A percentile compares a stretch with the other conserved stretches of the same genome.
These are phyloP conservation scores for Saksenaea oblongispora DNA, from an alignment of 371 early-diverging fungal genomes.

Conservation along the genomic window DNA sequence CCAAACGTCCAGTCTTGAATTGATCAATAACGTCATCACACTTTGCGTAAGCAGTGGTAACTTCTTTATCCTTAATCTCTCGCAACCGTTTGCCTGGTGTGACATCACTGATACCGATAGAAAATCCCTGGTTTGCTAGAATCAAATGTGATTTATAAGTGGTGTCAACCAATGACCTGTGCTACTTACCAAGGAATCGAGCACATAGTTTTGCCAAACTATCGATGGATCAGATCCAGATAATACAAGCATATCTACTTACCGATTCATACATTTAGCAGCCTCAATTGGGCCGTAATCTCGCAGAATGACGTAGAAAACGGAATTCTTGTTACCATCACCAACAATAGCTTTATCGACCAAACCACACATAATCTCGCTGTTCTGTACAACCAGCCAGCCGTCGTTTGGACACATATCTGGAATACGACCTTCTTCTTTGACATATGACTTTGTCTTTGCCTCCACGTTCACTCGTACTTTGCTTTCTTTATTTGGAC, in stretches of 20 bases:
- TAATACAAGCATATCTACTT: background rate
- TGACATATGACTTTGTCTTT: slow-evolving; percentile 78
- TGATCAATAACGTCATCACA: slow-evolving; percentile 85
- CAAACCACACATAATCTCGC: slow-evolving; percentile 93
- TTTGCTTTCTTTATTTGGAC: slow-evolving; percentile 75
- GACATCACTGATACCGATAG: slow-evolving; percentile 99
- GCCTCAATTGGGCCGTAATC: slow-evolving; percentile 91
- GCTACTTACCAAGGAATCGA: slow-evolving; percentile 78
- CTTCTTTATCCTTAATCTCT: slow-evolving; percentile 78
- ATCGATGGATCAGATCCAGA: background rate
- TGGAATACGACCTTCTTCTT: slow-evolving; percentile 57
- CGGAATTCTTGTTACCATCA: slow-evolving; percentile 93
- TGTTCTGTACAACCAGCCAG: slow-evolving; percentile 86
- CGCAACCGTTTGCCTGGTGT: slow-evolving; percentile 81
- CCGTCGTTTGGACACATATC: slow-evolving; percentile 93
- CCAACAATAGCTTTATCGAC: slow-evolving; percentile 97
- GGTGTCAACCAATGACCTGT: background rate
- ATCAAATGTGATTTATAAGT: background rate
- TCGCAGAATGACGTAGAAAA: slow-evolving; percentile 92
- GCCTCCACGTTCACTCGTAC: slow-evolving; percentile 87
- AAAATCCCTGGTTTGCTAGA: slow-evolving; percentile 91
- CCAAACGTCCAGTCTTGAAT: slow-evolving; percentile 73
- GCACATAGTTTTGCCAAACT: slow-evolving; percentile 90
- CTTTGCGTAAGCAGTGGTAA: slow-evolving; percentile 79
- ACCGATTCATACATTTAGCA: slow-evolving; percentile 91